Evolutionary conservation across 768 basidiomycete genomes (phyloP).

Genomic region (Kwoniella mangroviensis): DNA sequence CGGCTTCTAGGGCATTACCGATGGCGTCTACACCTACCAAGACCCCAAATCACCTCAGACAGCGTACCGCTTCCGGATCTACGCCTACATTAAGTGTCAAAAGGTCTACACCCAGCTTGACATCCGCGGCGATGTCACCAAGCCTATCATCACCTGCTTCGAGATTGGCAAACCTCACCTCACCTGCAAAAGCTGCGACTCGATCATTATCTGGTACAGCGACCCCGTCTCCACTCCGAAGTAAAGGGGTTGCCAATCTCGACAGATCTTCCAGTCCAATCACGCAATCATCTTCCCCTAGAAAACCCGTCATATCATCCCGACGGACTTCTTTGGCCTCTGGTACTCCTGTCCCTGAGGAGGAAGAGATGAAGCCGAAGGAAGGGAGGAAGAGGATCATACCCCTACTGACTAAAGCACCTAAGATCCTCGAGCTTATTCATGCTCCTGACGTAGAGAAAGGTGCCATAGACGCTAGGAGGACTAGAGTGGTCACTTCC

Average conservation of each 20-base stretch:
- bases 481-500: constrained; percentile 81
- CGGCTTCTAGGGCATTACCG: constrained; percentile 14
- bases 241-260: not conserved
- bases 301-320: not conserved
- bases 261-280: constrained; percentile 8
- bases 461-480: constrained; percentile 82
- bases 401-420: constrained; percentile 71
- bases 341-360: not conserved
- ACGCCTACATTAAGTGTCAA: not conserved
- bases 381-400: constrained; percentile 8
- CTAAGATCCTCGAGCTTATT: constrained; percentile 77
- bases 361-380: not conserved
- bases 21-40: constrained; percentile 5
- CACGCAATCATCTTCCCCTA: constrained; percentile 10
- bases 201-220: not conserved
- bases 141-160: not conserved
- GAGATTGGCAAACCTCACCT: not conserved
- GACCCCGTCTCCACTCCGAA: constrained; percentile 1
- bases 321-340: not conserved
- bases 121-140: not conserved
- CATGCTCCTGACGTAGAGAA: constrained; percentile 88
- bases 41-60: not conserved
- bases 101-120: not conserved
- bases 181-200: not conserved
- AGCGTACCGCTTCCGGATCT: constrained; percentile 4